These are phyloP conservation scores for Eutrema heterophyllum DNA, from an alignment of 345 rosid species.

Conservation along the genomic window DNA sequence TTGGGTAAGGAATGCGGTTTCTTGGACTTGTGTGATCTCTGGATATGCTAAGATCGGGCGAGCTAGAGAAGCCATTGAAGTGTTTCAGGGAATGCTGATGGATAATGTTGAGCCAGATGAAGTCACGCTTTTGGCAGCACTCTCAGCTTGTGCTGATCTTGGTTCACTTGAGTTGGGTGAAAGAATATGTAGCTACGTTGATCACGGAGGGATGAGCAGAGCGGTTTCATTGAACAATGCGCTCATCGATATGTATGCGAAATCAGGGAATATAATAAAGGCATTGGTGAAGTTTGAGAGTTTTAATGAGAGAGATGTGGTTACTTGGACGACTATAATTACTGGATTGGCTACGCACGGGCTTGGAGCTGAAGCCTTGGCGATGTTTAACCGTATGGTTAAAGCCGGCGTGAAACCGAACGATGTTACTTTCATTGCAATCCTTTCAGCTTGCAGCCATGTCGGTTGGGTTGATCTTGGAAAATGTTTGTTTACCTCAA, in stretches of 20 bases:
- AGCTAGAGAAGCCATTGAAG: slow-evolving; percentile 44
- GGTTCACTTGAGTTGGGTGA: slow-evolving; percentile 61
- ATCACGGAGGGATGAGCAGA: slow-evolving; percentile 31
- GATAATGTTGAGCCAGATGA: slow-evolving; percentile 65
- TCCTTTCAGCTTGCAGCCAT: slow-evolving; percentile 77
- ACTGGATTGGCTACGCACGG: slow-evolving; percentile 68
- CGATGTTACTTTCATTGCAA: slow-evolving; percentile 61
- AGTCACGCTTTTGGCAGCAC: slow-evolving; percentile 52
- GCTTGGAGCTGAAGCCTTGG: slow-evolving; percentile 56
- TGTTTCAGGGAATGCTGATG: slow-evolving; percentile 54
- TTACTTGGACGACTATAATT: slow-evolving; percentile 72
- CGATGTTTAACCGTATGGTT: slow-evolving; percentile 62
- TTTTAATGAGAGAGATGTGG: slow-evolving; percentile 39
- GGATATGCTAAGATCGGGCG: slow-evolving; percentile 51
- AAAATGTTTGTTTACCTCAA: slow-evolving; percentile 35
- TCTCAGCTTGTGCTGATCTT: slow-evolving; percentile 67
- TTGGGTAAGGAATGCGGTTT: slow-evolving; percentile 44
- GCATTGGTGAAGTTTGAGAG: slow-evolving; percentile 53
- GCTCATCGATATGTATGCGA: slow-evolving; percentile 67
- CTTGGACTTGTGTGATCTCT: slow-evolving; percentile 71
- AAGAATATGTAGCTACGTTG: slow-evolving; percentile 47
- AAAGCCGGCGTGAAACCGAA: slow-evolving; percentile 44
- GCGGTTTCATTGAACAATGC: slow-evolving; percentile 50
- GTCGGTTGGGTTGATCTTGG: slow-evolving; percentile 58
- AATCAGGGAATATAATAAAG: slow-evolving; percentile 54